phyloP scores from a whole-genome alignment of 2,329 filamentous ascomycete genomes.

The Ceratocystis cubensis region DNA sequence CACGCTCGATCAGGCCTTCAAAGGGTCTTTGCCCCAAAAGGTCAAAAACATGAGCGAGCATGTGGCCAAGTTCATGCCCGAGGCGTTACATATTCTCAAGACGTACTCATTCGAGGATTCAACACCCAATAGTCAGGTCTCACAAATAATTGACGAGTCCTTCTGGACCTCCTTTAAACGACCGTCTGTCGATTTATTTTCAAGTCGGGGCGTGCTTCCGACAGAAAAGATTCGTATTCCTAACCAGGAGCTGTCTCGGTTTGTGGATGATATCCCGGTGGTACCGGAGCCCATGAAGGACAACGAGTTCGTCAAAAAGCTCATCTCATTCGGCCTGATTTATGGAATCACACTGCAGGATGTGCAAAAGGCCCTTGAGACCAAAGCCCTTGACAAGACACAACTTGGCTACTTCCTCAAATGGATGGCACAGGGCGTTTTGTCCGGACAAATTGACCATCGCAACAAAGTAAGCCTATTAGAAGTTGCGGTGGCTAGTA shows the following conservation, averaged over 20 bases:
- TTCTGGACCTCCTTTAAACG: conserved; percentile 89
- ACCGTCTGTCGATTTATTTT: conserved; percentile 75
- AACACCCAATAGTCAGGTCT: conserved; percentile 73
- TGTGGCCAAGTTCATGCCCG: conserved; percentile 56
- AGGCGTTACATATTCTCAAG: conserved; percentile 69
- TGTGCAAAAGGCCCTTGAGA: conserved; percentile 69
- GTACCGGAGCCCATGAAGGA: conserved; percentile 64
- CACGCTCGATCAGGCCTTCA: conserved; percentile 53
- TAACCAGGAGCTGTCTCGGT: conserved; percentile 51
- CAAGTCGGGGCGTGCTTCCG: conserved; percentile 74
- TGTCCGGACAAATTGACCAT: conserved; percentile 58
- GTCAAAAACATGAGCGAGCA: conserved; percentile 48
- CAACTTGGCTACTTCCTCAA: conserved; percentile 74
- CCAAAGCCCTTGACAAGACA: conserved; percentile 63
- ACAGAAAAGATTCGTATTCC: conserved; percentile 70
- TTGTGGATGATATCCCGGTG: conserved; percentile 79
- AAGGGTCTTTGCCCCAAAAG: conserved; percentile 34
- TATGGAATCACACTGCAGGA: conserved; percentile 77
- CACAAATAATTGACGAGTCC: conserved; percentile 79
- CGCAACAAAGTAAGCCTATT: conserved; percentile 57
- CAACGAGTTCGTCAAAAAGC: conserved; percentile 62
- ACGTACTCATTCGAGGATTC: conserved; percentile 85
- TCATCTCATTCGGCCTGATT: conserved; percentile 78
- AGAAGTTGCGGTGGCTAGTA: conserved; percentile 63
- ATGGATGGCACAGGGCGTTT: conserved; percentile 66